Percentiles rank a stretch among this genome's conserved stretches.
Evolutionary conservation across 1,139 yeast species (phyloP).

Genomic region (Geotrichum phurueaensis): DNA sequence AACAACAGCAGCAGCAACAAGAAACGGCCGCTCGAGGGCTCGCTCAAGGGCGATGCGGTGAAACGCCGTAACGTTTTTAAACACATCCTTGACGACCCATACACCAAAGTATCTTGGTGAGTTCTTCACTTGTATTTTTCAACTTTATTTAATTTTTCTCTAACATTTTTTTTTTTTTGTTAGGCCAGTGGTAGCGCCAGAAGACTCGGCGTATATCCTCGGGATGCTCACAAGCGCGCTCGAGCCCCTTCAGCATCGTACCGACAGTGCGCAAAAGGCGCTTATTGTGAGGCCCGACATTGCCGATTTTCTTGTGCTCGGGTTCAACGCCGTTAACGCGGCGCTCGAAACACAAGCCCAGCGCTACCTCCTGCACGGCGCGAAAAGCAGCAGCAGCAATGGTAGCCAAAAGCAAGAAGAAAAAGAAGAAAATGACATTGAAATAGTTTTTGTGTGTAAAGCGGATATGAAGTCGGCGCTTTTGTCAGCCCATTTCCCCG

Average conservation of each 20-base stretch:
- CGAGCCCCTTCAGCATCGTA: slow-evolving; percentile 1
- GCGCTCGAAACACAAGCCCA: slow-evolving; percentile 10
- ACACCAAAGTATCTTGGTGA: slow-evolving; percentile 11
- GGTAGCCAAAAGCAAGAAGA: not conserved
- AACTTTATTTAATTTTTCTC: not conserved
- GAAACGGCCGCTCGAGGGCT: slow-evolving; percentile 12
- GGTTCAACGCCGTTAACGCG: slow-evolving; percentile 9
- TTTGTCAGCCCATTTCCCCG: slow-evolving; percentile 13
- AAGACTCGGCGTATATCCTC: slow-evolving; percentile 3
- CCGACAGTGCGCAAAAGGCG: not conserved
- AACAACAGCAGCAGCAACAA: not conserved
- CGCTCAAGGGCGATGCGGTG: slow-evolving; percentile 10
- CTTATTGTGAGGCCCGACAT: slow-evolving; percentile 10
- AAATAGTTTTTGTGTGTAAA: slow-evolving; percentile 13
- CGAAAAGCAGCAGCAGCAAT: not conserved
- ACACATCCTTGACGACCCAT: slow-evolving; percentile 14
- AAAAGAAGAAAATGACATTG: not conserved
- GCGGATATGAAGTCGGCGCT: slow-evolving; percentile 13
- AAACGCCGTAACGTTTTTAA: slow-evolving; percentile 13
- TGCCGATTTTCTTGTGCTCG: not conserved
- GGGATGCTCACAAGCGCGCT: slow-evolving; percentile 5
- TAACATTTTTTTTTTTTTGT: not conserved
- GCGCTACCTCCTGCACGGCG: not conserved
- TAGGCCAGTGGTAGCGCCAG: slow-evolving; percentile 11
- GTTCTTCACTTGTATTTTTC: not conserved